phyloP scores from a whole-genome alignment of 805 yeast species.

The Spathaspora arborariae region DNA sequence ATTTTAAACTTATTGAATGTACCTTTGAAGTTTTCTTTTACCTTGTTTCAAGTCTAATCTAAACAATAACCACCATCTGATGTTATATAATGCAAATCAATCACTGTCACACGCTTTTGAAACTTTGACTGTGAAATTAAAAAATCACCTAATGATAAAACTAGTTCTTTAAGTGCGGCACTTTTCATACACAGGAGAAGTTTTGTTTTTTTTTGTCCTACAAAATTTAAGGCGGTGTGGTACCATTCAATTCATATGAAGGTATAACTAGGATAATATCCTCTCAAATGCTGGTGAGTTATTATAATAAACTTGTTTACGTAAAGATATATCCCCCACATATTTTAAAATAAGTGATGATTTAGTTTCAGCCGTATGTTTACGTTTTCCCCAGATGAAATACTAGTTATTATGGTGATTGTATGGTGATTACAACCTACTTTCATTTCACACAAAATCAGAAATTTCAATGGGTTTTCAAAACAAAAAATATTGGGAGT shows the following conservation, averaged over 20 bases:
- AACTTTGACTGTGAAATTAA: neutral
- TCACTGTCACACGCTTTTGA: too few species aligned
- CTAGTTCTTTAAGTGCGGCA: too few species aligned
- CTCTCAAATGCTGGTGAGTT: too few species aligned
- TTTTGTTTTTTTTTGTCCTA: neutral
- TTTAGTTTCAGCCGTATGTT: neutral
- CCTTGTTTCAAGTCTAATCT: too few species aligned
- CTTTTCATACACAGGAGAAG: too few species aligned
- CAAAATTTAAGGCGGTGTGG: neutral
- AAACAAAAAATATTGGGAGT: neutral
- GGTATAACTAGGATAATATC: neutral
- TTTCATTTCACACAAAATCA: neutral
- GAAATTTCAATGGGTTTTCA: neutral
- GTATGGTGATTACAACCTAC: neutral
- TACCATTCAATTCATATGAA: too few species aligned
- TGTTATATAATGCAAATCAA: too few species aligned
- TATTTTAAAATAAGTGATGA: neutral
- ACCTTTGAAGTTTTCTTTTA: too few species aligned
- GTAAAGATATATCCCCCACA: neutral
- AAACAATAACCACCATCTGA: too few species aligned
- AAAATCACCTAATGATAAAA: too few species aligned
- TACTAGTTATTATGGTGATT: neutral
- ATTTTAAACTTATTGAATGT: too few species aligned
- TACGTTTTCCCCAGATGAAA: neutral
- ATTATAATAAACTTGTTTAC: too few species aligned